phyloP scores from a whole-genome alignment of 106 monocot species.

The Acorus gramineus region DNA sequence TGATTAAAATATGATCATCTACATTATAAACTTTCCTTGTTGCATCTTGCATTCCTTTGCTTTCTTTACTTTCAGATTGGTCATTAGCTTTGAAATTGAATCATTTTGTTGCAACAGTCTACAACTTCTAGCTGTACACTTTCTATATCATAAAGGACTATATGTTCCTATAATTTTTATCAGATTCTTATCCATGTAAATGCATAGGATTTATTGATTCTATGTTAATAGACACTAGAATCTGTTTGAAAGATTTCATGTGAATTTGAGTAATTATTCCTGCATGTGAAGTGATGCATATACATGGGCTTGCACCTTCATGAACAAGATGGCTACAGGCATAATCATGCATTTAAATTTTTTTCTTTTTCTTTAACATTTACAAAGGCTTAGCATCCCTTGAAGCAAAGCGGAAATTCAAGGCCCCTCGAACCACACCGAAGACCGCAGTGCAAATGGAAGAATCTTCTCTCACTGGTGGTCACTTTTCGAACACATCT shows the following conservation, averaged over 20 bases:
- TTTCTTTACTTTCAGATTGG: too few species aligned
- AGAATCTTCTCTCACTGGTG: conserved; percentile 18
- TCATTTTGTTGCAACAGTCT: too few species aligned
- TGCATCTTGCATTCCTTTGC: too few species aligned
- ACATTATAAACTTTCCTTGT: too few species aligned
- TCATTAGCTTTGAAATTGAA: too few species aligned
- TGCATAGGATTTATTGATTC: too few species aligned
- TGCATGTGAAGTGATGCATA: too few species aligned
- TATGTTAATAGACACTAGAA: not conserved
- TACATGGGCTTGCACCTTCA: too few species aligned
- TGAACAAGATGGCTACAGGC: too few species aligned
- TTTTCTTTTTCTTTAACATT: conserved; percentile 28
- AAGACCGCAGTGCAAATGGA: conserved; percentile 15
- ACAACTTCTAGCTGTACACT: too few species aligned
- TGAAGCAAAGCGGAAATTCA: conserved; percentile 91
- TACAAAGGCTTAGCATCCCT: conserved; percentile 75
- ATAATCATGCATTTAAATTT: not conserved
- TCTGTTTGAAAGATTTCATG: not conserved
- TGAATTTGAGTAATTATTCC: not conserved
- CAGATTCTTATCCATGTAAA: not conserved
- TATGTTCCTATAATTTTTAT: not conserved
- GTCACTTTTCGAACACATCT: conserved; percentile 21
- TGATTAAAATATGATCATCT: too few species aligned
- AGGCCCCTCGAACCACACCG: conserved; percentile 49
- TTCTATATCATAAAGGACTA: too few species aligned